These are phyloP conservation scores for Schizosaccharomyces cryophilus DNA, from an alignment of 805 yeast species.

Conservation along the genomic window DNA sequence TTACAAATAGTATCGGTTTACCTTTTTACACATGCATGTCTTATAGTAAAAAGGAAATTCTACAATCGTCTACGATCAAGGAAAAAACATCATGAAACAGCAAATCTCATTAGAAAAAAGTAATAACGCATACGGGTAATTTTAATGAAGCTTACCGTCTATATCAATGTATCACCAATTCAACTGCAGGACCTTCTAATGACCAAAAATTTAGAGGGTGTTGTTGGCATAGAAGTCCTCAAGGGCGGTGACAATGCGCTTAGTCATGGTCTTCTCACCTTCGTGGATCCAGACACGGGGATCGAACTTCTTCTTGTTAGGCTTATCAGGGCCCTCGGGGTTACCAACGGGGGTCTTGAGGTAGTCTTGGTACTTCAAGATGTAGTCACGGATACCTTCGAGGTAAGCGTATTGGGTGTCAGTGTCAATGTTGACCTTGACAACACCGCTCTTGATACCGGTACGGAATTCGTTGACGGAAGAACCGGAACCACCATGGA, in stretches of 20 bases:
- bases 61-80: no score
- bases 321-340: slow-evolving; percentile 98
- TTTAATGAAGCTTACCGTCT: background rate
- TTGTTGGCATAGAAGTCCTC: slow-evolving; percentile 38
- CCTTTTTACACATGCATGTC: no score
- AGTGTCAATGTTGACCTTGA: slow-evolving; percentile 96
- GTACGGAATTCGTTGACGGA: slow-evolving; percentile 71
- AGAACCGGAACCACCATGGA: slow-evolving; percentile 99
- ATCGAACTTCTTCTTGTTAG: slow-evolving; percentile 98
- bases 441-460: slow-evolving; percentile 84
- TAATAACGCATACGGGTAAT: background rate
- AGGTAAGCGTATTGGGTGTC: slow-evolving; percentile 98
- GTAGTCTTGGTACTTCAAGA: slow-evolving; percentile 89
- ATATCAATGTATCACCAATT: background rate
- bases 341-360: slow-evolving; percentile 73
- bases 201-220: slow-evolving; percentile 9
- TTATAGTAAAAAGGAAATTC: no score
- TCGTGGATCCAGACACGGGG: slow-evolving; percentile 99
- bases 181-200: background rate
- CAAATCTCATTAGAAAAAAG: background rate
- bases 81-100: no score
- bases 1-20: no score
- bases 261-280: slow-evolving; percentile 96
- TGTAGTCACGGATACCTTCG: slow-evolving; percentile 90
- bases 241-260: slow-evolving; percentile 65